Percentiles rank a stretch among this genome's conserved stretches.
Evolutionary conservation across 2,329 filamentous ascomycete species (phyloP).

Genomic region (Ustilaginoidea virens): DNA sequence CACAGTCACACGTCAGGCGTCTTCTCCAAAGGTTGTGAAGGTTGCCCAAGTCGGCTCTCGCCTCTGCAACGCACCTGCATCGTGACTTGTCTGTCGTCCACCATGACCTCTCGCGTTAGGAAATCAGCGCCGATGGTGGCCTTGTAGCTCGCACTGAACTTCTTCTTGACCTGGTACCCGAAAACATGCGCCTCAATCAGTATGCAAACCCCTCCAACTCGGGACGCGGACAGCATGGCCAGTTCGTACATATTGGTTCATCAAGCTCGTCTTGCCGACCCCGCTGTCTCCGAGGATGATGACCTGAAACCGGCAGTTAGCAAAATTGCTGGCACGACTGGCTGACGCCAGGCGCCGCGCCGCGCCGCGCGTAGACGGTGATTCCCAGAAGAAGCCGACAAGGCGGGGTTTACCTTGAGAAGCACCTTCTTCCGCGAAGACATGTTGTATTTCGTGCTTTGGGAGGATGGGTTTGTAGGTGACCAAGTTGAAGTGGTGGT

Average conservation of each 20-base stretch:
- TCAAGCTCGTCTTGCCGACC: slow-evolving; percentile 98
- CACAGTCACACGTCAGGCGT: too few relatives aligned
- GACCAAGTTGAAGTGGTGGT: slow-evolving; percentile 3
- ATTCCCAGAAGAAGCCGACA: background rate
- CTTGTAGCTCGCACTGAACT: slow-evolving; percentile 99
- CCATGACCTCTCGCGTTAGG: slow-evolving; percentile 90
- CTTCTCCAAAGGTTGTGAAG: too few relatives aligned
- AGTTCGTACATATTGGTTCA: slow-evolving; percentile 97
- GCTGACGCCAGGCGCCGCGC: too few relatives aligned
- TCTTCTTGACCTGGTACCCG: slow-evolving; percentile 81
- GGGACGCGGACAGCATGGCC: slow-evolving; percentile 8
- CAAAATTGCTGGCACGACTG: too few relatives aligned
- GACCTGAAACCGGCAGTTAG: slow-evolving; percentile 45
- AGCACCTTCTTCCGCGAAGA: slow-evolving; percentile 80
- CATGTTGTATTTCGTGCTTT: slow-evolving; percentile 33
- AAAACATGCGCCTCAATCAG: background rate
- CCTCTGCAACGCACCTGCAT: slow-evolving; percentile 90
- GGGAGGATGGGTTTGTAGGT: slow-evolving; percentile 1
- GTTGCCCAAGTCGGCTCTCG: too few relatives aligned
- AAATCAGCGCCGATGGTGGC: slow-evolving; percentile 98
- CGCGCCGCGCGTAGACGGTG: too few relatives aligned
- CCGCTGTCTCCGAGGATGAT: slow-evolving; percentile 98
- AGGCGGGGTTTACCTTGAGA: slow-evolving; percentile 49
- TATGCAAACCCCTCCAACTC: too few relatives aligned
- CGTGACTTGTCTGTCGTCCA: slow-evolving; percentile 92